Percentiles rank a stretch among this genome's conserved stretches.
Evolutionary conservation across 805 yeast species (phyloP).

Genomic region (Saccharomycopsis capsularis): DNA sequence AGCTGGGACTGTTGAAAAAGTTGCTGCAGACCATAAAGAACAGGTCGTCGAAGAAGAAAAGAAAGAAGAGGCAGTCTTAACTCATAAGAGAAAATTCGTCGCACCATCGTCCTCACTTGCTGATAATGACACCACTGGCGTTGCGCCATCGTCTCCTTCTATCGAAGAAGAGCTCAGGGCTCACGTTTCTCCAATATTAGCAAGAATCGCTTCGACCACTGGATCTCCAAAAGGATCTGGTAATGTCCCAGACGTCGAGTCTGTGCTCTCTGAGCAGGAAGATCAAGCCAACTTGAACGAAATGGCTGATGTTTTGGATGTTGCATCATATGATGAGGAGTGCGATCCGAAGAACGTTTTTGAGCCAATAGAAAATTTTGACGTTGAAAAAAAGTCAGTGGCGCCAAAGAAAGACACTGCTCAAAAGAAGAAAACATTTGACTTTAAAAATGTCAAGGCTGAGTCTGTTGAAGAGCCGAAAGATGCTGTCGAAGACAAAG

Average conservation of each 20-base stretch:
- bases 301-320: background rate
- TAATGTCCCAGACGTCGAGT: background rate
- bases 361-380: background rate
- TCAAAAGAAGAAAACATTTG: too few species aligned
- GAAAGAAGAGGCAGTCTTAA: background rate
- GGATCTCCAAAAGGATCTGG: background rate
- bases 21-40: too few species aligned
- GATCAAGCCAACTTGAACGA: background rate
- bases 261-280: conserved; percentile 4
- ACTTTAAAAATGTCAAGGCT: too few species aligned
- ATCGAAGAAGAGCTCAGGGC: background rate
- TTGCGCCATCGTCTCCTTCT: background rate
- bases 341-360: background rate
- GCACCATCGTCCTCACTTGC: too few species aligned
- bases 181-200: background rate
- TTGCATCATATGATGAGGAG: background rate
- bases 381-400: too few species aligned
- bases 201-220: too few species aligned
- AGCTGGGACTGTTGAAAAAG: background rate
- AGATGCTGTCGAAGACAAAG: too few species aligned
- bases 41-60: background rate
- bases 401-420: too few species aligned
- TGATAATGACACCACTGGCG: too few species aligned
- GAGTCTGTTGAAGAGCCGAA: too few species aligned
- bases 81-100: too few species aligned